Evolutionary conservation across 164 flowering plant species (phyloP).

Genomic region (Platanus orientalis): DNA sequence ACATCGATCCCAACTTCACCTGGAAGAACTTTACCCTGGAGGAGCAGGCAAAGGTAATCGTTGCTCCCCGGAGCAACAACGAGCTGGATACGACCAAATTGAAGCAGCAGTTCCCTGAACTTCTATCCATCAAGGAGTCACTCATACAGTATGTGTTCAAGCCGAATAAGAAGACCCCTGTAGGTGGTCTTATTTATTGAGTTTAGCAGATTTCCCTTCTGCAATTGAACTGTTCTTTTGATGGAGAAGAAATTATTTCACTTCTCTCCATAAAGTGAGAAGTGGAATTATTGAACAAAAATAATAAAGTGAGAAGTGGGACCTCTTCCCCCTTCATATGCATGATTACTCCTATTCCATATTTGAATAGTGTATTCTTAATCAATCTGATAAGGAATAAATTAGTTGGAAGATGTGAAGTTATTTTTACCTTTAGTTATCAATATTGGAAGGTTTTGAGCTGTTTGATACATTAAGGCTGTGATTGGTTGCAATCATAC

Average conservation of each 20-base stretch:
- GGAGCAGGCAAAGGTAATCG: constrained; percentile 42
- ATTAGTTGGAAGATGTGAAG: constrained; percentile 1
- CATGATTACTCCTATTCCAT: constrained; percentile 7
- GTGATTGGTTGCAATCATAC: no score
- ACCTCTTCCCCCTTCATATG: constrained; percentile 2
- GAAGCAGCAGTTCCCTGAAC: constrained; percentile 34
- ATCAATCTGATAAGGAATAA: constrained; percentile 9
- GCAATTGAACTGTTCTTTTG: background rate
- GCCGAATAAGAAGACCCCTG: constrained; percentile 35
- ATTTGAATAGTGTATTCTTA: constrained; percentile 11
- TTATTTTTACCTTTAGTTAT: no score
- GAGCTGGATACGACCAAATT: constrained; percentile 34
- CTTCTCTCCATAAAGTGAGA: background rate
- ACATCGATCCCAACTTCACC: constrained; percentile 35
- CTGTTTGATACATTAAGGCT: no score
- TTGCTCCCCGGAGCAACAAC: constrained; percentile 41
- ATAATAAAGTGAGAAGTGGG: no score
- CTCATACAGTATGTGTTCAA: constrained; percentile 33
- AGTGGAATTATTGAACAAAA: no score
- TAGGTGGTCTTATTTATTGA: constrained; percentile 5
- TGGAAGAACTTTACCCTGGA: constrained; percentile 42
- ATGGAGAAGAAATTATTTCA: constrained; percentile 1
- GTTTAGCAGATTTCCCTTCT: background rate
- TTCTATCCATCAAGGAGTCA: constrained; percentile 33
- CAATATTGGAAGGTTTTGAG: no score